Conservation (phyloP, 495 filamentous ascomycete species). For the Daldinia decipiens region DNA sequence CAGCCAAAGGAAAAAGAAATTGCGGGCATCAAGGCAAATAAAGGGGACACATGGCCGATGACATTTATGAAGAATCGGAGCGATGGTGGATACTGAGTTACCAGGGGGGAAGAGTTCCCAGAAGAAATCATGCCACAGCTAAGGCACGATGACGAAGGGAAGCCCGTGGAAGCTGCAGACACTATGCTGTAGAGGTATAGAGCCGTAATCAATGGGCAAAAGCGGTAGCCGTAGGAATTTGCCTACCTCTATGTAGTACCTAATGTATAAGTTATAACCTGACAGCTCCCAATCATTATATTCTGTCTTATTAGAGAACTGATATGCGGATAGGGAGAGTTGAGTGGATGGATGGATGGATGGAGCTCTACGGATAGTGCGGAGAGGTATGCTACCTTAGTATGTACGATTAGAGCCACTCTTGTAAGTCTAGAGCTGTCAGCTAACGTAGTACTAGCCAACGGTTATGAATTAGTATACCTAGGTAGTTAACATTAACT, state of each 20-base stretch:
- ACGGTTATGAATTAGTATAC: not conserved
- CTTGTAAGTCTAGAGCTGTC: not conserved
- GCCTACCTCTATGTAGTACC: not conserved
- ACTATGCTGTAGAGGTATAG: conserved; percentile 8
- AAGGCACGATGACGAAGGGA: conserved; percentile 47
- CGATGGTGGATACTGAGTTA: conserved; percentile 20
- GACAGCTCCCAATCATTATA: conserved; percentile 1
- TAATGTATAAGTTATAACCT: conserved; percentile 2
- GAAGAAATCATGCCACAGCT: conserved; percentile 39
- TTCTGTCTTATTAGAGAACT: conserved; percentile 1
- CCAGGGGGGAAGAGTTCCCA: conserved; percentile 18
- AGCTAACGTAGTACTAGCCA: not conserved
- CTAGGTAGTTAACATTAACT: not conserved
- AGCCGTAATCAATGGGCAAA: conserved; percentile 25
- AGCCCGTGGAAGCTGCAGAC: conserved; percentile 38
- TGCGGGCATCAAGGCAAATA: conserved; percentile 24
- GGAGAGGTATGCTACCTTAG: conserved; percentile 4
- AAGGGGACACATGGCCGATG: conserved; percentile 16
- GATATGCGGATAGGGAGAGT: conserved; percentile 1
- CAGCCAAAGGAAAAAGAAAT: conserved; percentile 26
- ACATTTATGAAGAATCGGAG: conserved; percentile 1
- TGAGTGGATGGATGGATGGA: too few relatives aligned
- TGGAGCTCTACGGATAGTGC: not conserved
- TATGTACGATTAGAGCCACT: not conserved
- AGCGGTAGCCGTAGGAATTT: conserved; percentile 13